Percentiles rank a stretch among this genome's conserved stretches.
Evolutionary conservation across 2,329 filamentous ascomycete genomes (phyloP).

Genomic region (Colletotrichum caudatum): DNA sequence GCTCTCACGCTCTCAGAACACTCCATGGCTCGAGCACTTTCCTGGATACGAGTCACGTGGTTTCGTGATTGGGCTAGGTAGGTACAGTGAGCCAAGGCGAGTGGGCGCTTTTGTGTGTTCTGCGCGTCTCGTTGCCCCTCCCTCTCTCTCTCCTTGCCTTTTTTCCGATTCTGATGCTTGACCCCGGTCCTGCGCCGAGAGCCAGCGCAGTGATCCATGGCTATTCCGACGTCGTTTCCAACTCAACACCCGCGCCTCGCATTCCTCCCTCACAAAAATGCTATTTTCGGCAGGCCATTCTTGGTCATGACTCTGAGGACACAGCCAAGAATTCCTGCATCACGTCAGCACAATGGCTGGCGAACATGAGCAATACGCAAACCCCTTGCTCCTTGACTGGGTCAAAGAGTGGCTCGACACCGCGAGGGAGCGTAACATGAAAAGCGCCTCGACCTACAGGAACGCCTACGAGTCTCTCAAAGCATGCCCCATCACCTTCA

Average conservation of each 20-base stretch:
- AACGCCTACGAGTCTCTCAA: constrained; percentile 83
- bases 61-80: constrained; percentile 22
- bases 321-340: constrained; percentile 41
- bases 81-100: background rate
- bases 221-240: background rate
- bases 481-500: constrained; percentile 76
- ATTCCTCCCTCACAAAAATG: constrained; percentile 3
- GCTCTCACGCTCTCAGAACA: background rate
- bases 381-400: constrained; percentile 78
- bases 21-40: background rate
- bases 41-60: constrained; percentile 21
- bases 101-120: background rate
- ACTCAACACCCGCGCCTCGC: background rate
- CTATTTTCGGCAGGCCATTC: background rate
- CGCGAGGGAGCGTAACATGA: constrained; percentile 76
- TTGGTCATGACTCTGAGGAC: constrained; percentile 13
- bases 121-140: constrained; percentile 13
- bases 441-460: constrained; percentile 78
- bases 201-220: background rate
- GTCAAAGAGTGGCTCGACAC: constrained; percentile 82
- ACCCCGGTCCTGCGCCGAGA: background rate
- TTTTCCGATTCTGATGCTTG: background rate
- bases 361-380: constrained; percentile 65
- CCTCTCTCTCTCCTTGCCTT: background rate
- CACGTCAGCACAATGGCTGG: constrained; percentile 47